These are phyloP conservation scores for sweet orange (Citrus sinensis) DNA, from an alignment of 345 rosid genomes.

Conservation along the genomic window DVS_A1.0 CM039164.1:13445501-13446000, in stretches of 20 bases:
- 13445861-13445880: not conserved
- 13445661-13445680: not conserved
- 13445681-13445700: not conserved
- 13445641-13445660: not conserved
- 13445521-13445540: not conserved
- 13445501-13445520: not conserved
- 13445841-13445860: not conserved
- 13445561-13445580: not conserved
- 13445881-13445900: not conserved
- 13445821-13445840: not conserved
- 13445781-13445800: not conserved
- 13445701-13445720: not conserved
- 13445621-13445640: not conserved
- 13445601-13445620: not conserved
- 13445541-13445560: not conserved
- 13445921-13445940: not conserved
- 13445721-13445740: not conserved
- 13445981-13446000: not conserved
- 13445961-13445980: not conserved
- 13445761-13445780: not conserved
- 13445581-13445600: not conserved
- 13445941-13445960: not conserved
- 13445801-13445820: not conserved
- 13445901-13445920: not conserved
- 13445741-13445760: not conserved